Evolutionary conservation across 164 flowering plant genomes (phyloP).

Genomic region (Sedum album): DNA sequence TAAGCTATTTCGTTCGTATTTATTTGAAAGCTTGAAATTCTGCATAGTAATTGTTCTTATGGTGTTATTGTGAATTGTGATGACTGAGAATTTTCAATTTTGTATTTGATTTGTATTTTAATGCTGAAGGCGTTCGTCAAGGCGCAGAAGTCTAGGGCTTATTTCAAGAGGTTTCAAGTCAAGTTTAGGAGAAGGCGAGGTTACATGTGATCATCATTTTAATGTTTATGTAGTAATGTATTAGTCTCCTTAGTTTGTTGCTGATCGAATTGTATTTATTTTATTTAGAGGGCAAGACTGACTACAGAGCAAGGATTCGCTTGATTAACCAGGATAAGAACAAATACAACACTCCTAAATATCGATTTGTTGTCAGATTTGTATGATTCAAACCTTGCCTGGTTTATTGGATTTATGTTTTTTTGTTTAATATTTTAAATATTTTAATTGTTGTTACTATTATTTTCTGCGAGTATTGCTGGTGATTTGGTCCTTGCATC

Average conservation of each 20-base stretch:
- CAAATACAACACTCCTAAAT: slow-evolving; percentile 91
- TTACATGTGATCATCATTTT: slow-evolving; percentile 5
- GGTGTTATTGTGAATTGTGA: not conserved
- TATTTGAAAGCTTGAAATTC: not conserved
- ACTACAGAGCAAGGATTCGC: slow-evolving; percentile 77
- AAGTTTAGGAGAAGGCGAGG: slow-evolving; percentile 58
- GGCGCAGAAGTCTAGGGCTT: slow-evolving; percentile 35
- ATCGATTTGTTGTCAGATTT: slow-evolving; percentile 66
- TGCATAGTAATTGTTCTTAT: not conserved
- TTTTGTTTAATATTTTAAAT: no score
- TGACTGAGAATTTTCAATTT: not conserved
- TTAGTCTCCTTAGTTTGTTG: not conserved
- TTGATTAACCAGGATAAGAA: slow-evolving; percentile 89
- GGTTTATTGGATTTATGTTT: not conserved
- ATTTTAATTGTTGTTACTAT: no score
- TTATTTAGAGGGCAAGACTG: slow-evolving; percentile 75
- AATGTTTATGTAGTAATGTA: not conserved
- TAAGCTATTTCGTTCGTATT: not conserved
- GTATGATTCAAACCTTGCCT: slow-evolving; percentile 37
- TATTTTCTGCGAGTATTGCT: slow-evolving; percentile 72
- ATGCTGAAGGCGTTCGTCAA: slow-evolving; percentile 40
- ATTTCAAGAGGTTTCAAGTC: slow-evolving; percentile 47
- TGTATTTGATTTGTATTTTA: not conserved
- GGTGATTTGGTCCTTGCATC: slow-evolving; percentile 81
- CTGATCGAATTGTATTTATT: not conserved